Evolutionary conservation across 2,329 filamentous ascomycete genomes (phyloP), one percentile per base, ranked within the genome.

Genomic region (Sclerotiophoma versabilis): DNA sequence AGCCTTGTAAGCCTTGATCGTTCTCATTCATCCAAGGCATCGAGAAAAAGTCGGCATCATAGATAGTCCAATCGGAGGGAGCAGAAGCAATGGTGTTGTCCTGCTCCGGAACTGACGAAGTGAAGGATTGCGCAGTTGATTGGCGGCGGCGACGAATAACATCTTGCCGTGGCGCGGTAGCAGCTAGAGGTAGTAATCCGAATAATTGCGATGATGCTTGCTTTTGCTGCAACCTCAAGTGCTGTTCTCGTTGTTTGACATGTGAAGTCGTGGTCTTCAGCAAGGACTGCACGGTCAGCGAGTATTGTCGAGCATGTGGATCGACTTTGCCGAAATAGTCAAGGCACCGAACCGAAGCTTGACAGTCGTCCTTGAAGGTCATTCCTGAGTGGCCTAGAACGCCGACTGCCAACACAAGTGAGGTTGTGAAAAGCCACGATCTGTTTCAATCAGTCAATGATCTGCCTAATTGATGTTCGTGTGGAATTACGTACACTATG

Each of bases 361-460:
- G 52, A 20, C 67, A 69, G 22, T 54, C 65, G 14, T 65, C 58
- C 12, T 59, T 55, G 14, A 70, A 63, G 1, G 54, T 48, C 0
- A 64, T 57, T 1, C 66, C 65, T 5, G 64, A 65, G 23, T 67
- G 53, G 1, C 69, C 69, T 2, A 71, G 56, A 1, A 64, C 58
- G 11, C 66, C 64, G 9, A 70, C 68, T 17, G 65, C 63, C 27
- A 71, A 23, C 2, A 70, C 68, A 4, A 71, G 66, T 12, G 69
- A 65, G 19, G 68, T 61, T 9, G 69, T 70, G 30, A 70, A 71
- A 6, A 71, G 63, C 69, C 69, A 71, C 10, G 69, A 66, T 17
- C 67, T 70, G 27, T 27, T 11, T 17, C 5, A 29, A 37, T 61
- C 19, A 63, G 50, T 25, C 7, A n/a, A n/a, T n/a, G n/a, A 4